phyloP scores from a whole-genome alignment of 2,329 filamentous ascomycete genomes.

The Cladosporium sp. region DNA sequence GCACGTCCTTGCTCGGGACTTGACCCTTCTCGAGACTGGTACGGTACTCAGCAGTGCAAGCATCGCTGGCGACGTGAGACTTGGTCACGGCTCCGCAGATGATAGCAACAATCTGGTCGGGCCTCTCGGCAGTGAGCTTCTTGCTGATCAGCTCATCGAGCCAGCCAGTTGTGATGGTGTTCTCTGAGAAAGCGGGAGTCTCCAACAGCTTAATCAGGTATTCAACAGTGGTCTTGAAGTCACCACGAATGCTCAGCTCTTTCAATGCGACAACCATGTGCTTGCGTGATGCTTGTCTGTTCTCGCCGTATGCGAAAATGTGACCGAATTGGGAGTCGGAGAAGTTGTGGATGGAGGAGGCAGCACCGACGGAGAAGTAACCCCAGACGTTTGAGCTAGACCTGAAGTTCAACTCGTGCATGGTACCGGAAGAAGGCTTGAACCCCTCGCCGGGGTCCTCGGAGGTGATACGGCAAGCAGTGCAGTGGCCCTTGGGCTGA shows the following conservation, averaged over 20 bases:
- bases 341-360: constrained; percentile 97
- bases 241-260: constrained; percentile 98
- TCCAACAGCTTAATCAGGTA: constrained; percentile 98
- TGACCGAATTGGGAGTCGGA: constrained; percentile 99
- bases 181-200: constrained; percentile 96
- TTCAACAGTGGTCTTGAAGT: constrained; percentile 97
- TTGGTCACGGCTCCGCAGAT: constrained; percentile 94
- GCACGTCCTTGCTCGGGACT: constrained; percentile 90
- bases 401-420: constrained; percentile 98
- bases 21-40: constrained; percentile 93
- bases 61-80: constrained; percentile 91
- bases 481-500: constrained; percentile 93
- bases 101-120: constrained; percentile 89
- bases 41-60: constrained; percentile 82
- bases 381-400: constrained; percentile 99
- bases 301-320: constrained; percentile 99
- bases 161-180: constrained; percentile 99
- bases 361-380: constrained; percentile 98
- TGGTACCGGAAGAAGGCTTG: constrained; percentile 98
- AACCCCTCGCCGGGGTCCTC: constrained; percentile 99
- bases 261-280: constrained; percentile 99
- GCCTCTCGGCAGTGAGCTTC: constrained; percentile 92
- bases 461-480: constrained; percentile 97
- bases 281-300: constrained; percentile 90
- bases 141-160: constrained; percentile 98